Base-by-base conservation (phyloP, 2,329 filamentous ascomycete genomes). In the Tolypocladium nubicola region DNA sequence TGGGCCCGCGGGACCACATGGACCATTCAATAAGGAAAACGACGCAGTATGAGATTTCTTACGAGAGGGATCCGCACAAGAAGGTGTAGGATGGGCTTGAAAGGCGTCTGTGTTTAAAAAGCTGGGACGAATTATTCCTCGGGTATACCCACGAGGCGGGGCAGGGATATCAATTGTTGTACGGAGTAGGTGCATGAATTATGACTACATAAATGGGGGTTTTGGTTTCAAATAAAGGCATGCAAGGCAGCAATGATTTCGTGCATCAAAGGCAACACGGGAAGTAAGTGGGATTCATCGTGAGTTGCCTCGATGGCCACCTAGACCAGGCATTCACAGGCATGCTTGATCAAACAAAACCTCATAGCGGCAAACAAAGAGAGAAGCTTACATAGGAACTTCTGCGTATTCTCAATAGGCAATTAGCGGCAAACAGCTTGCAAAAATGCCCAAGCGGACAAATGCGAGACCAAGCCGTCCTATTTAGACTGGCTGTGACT, bases 21-120 rank as follows among this genome's bases (percentile, higher is more conserved):
- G 57, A 56, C 9, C 61, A 65, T 35, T 64, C 64, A 13, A 72
- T 74, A 56, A 63, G 70, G 14, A 73, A 73, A 60, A 72, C 70
- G 33, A 71, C 67, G 21, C 62, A 68, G 37, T 74, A 72, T 58
- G 66, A 68, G 41, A 62, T 73, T 21, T 71, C 65, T 16, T 71
- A 71, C 45, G 71, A 73, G 49, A 60, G 52, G 2, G 58, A 61
- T 14, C 45, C 47, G 10, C 56, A 59, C 35, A 56, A 38, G 23
- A 35, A 14, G 9, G 30, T 21, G 47, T 50, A 50, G 21, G 26
- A 7, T n/a, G 23, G n/a, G 33, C 13, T 33, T 40, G 3, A 50
- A 21, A 13, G 10, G 19, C 30, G 30, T 10, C 16, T 19, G 26
- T 49, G 45, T 33, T 16, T 4, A 5, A 35, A 3, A 35, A 2